Evolutionary conservation across 371 early-diverging fungal species (phyloP).

Genomic region (Vavraia culicis): DNA sequence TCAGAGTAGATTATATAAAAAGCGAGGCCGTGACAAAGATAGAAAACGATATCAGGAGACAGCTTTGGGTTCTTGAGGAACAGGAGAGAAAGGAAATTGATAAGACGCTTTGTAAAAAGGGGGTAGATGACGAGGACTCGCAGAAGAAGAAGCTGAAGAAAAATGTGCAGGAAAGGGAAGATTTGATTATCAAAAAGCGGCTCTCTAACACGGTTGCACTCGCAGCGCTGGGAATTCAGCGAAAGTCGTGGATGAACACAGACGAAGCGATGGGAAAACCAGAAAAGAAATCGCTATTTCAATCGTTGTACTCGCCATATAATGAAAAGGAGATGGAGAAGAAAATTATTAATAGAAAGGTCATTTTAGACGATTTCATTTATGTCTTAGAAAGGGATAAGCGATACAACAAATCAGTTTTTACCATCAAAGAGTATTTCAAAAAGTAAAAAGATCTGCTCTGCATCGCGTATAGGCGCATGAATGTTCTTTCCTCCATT

Average conservation of each 20-base stretch:
- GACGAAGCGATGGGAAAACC: slow-evolving; percentile 21
- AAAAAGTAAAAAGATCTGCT: slow-evolving; percentile 8
- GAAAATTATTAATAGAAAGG: slow-evolving; percentile 28
- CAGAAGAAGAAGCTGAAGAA: slow-evolving; percentile 39
- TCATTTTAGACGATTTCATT: slow-evolving; percentile 42
- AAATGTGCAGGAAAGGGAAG: slow-evolving; percentile 43
- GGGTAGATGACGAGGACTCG: slow-evolving; percentile 33
- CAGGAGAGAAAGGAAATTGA: slow-evolving; percentile 41
- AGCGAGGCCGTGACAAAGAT: slow-evolving; percentile 32
- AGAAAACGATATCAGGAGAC: slow-evolving; percentile 42
- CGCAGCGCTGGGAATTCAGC: slow-evolving; percentile 43
- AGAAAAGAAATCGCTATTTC: slow-evolving; percentile 36
- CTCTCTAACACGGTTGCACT: slow-evolving; percentile 42
- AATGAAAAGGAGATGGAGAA: slow-evolving; percentile 38
- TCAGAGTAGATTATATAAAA: slow-evolving; percentile 32
- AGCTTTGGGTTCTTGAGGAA: slow-evolving; percentile 44
- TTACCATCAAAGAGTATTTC: slow-evolving; percentile 41
- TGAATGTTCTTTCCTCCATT: not conserved
- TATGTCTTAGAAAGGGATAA: slow-evolving; percentile 42
- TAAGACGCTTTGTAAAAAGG: slow-evolving; percentile 34
- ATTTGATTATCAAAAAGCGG: slow-evolving; percentile 43
- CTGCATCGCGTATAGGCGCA: not conserved
- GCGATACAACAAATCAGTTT: slow-evolving; percentile 43
- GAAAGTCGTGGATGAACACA: slow-evolving; percentile 40
- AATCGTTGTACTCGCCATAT: slow-evolving; percentile 36